Conservation (phyloP, 1,139 yeast species). For the Pichia sorboxylosa region DNA sequence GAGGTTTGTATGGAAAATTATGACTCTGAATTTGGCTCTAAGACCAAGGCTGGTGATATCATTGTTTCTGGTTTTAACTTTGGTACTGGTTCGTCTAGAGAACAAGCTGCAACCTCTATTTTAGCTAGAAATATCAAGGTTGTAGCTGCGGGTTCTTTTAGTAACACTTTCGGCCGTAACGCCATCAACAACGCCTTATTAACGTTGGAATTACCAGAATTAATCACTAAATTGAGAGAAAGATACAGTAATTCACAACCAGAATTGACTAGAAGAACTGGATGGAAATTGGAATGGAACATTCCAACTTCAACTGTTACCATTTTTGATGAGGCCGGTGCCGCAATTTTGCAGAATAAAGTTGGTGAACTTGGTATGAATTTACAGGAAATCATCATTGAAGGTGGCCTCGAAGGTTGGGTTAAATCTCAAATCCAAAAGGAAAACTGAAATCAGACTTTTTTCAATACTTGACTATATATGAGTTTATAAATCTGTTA, state of each 20-base stretch:
- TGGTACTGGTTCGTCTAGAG: slow-evolving; percentile 98
- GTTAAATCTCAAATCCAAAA: slow-evolving; percentile 61
- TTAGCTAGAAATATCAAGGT: slow-evolving; percentile 86
- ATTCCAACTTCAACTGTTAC: slow-evolving; percentile 73
- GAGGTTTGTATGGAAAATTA: slow-evolving; percentile 99
- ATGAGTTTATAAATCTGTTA: background rate
- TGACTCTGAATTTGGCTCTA: slow-evolving; percentile 72
- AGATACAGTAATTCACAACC: slow-evolving; percentile 40
- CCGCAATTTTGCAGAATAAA: slow-evolving; percentile 60
- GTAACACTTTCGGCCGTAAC: slow-evolving; percentile 91
- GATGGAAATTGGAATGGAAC: slow-evolving; percentile 89
- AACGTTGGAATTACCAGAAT: slow-evolving; percentile 84
- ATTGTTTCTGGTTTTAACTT: slow-evolving; percentile 87
- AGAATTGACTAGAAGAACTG: slow-evolving; percentile 87
- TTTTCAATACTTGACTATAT: background rate
- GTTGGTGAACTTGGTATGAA: slow-evolving; percentile 95
- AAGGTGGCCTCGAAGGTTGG: slow-evolving; percentile 99
- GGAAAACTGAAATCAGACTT: slow-evolving; percentile 9
- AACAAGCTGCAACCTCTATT: slow-evolving; percentile 96
- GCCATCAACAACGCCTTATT: slow-evolving; percentile 90
- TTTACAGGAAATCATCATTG: slow-evolving; percentile 89
- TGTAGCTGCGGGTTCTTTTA: slow-evolving; percentile 94
- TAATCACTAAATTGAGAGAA: slow-evolving; percentile 66
- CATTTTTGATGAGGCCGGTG: slow-evolving; percentile 58
- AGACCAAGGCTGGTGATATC: slow-evolving; percentile 81